Conservation (phyloP, 2,329 filamentous ascomycete species). For the Daldinia eschscholtzii region DNA sequence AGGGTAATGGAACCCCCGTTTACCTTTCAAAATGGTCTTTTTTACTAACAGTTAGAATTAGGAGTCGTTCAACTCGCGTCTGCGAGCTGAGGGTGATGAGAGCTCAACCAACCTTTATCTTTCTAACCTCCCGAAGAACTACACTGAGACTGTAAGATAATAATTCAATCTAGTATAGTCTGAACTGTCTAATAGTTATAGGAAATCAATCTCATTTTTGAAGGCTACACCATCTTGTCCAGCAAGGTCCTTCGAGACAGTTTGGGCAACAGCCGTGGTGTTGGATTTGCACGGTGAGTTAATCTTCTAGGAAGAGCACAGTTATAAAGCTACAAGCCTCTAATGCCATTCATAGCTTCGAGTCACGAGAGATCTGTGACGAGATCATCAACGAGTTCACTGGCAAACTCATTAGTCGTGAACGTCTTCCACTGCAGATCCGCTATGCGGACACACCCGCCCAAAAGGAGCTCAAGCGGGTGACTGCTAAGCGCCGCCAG, state of each 20-base stretch:
- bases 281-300: slow-evolving; percentile 92
- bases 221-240: slow-evolving; percentile 85
- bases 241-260: slow-evolving; percentile 94
- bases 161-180: neutral
- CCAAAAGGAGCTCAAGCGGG: slow-evolving; percentile 96
- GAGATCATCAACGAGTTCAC: slow-evolving; percentile 89
- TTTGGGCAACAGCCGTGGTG: slow-evolving; percentile 93
- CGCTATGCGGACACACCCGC: slow-evolving; percentile 97
- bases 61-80: slow-evolving; percentile 98
- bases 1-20: slow-evolving; percentile 68
- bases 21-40: neutral
- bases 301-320: neutral
- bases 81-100: slow-evolving; percentile 95
- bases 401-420: slow-evolving; percentile 79
- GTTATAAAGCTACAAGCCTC: slow-evolving; percentile 1
- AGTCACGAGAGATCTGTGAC: slow-evolving; percentile 88
- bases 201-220: slow-evolving; percentile 83
- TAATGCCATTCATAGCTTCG: slow-evolving; percentile 74
- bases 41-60: slow-evolving; percentile 55
- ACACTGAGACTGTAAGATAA: slow-evolving; percentile 85
- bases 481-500: slow-evolving; percentile 93
- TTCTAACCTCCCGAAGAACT: slow-evolving; percentile 91
- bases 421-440: slow-evolving; percentile 88
- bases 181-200: slow-evolving; percentile 52
- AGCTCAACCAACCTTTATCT: slow-evolving; percentile 96